Evolutionary conservation across 495 filamentous ascomycete genomes (phyloP).

Genomic region (Pyrenula aspistea): DNA sequence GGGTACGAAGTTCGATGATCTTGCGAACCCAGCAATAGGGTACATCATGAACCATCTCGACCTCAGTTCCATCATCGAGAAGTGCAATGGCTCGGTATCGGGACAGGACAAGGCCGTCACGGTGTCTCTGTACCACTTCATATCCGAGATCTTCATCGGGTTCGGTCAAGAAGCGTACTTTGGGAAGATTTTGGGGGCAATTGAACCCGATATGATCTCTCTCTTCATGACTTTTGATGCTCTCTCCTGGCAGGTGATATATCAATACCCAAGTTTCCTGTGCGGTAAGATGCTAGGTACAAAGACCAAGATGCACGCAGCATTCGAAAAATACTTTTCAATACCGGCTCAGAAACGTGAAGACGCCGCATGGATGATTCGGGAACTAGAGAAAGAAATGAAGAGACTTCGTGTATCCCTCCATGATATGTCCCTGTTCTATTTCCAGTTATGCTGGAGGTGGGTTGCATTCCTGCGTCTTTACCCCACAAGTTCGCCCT

Average conservation of each 20-base stretch:
- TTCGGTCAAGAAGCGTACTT: slow-evolving; percentile 10
- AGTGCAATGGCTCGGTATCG: no score
- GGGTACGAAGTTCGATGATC: neutral
- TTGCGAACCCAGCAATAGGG: neutral
- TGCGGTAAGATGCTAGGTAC: slow-evolving; percentile 4
- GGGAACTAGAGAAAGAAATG: neutral
- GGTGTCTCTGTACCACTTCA: slow-evolving; percentile 8
- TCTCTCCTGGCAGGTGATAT: slow-evolving; percentile 13
- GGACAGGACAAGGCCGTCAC: neutral
- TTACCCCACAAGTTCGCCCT: neutral
- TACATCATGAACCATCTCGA: neutral
- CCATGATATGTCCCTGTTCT: neutral
- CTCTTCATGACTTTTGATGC: slow-evolving; percentile 12
- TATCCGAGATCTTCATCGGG: slow-evolving; percentile 6
- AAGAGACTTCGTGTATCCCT: neutral
- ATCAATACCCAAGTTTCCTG: slow-evolving; percentile 2
- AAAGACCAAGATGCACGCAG: slow-evolving; percentile 4
- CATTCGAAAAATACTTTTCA: slow-evolving; percentile 12
- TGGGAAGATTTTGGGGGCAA: slow-evolving; percentile 10
- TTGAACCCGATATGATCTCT: slow-evolving; percentile 10
- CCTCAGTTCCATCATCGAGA: slow-evolving; percentile 1
- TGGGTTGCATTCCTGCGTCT: neutral
- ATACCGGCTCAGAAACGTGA: slow-evolving; percentile 8
- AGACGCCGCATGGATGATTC: neutral
- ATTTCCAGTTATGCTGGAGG: no score